Evolutionary conservation across 2,329 filamentous ascomycete species (phyloP).

Genomic region (Ascosphaera apis): DNA sequence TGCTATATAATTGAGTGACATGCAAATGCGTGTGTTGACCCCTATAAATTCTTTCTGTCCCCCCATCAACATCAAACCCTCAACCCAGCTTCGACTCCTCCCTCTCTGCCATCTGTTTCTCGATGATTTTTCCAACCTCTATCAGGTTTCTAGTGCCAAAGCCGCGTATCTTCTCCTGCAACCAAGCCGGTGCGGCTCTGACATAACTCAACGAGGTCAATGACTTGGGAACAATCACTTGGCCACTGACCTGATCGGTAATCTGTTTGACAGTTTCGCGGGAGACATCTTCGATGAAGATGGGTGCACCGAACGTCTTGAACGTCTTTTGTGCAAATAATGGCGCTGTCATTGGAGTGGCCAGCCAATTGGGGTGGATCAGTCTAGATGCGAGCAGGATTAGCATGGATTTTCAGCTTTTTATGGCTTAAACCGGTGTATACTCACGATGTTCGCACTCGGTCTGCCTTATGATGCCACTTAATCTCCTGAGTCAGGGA

Average conservation of each 20-base stretch:
- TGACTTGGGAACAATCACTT: conserved; percentile 24
- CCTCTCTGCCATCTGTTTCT: conserved; percentile 1
- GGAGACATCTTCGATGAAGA: conserved; percentile 20
- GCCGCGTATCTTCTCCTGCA: conserved; percentile 20
- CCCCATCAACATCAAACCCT: no score
- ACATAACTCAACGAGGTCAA: conserved; percentile 10
- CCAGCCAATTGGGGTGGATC: conserved; percentile 23
- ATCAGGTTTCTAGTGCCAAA: conserved; percentile 9
- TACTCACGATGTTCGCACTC: conserved; percentile 16
- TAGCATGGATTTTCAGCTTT: conserved; percentile 10
- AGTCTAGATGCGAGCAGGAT: conserved; percentile 3
- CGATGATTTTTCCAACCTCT: conserved; percentile 1
- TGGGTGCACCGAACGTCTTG: conserved; percentile 11
- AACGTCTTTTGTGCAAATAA: conserved; percentile 9
- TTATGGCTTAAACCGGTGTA: background rate
- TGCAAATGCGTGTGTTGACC: no score
- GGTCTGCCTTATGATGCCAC: conserved; percentile 14
- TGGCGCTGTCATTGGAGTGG: conserved; percentile 20
- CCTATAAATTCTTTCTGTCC: no score
- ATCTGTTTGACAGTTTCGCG: conserved; percentile 28
- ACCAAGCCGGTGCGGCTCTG: conserved; percentile 20
- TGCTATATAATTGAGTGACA: no score
- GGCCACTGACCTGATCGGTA: conserved; percentile 24
- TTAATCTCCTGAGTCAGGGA: conserved; percentile 18
- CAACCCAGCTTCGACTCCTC: background rate